These are phyloP conservation scores for Trichoderma pleuroti DNA, from an alignment of 2,329 filamentous ascomycete species.

Conservation along the genomic window DNA sequence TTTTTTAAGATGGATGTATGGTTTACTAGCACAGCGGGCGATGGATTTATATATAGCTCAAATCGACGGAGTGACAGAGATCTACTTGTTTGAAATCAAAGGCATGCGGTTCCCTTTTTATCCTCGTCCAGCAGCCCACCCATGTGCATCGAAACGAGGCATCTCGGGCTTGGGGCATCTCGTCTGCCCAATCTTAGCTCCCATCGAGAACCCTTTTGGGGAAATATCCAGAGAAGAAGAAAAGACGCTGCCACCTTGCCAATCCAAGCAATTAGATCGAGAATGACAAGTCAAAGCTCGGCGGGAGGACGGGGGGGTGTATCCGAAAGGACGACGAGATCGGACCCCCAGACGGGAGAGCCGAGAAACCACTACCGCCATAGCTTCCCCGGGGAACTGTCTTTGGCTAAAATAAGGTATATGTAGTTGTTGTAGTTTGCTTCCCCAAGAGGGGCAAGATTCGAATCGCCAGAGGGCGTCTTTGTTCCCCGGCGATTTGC, in stretches of 20 bases:
- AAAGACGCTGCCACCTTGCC: not conserved
- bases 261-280: slow-evolving; percentile 12
- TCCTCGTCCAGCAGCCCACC: not conserved
- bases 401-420: not conserved
- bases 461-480: not conserved
- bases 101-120: not conserved
- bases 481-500: not conserved
- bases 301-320: not conserved
- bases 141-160: not conserved
- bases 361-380: not conserved
- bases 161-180: not conserved
- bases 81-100: not conserved
- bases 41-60: not conserved
- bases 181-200: not conserved
- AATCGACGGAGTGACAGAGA: not conserved
- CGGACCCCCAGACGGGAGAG: not conserved
- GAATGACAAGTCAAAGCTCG: not conserved
- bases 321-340: not conserved
- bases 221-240: not conserved
- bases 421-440: not conserved
- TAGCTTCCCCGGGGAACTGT: not conserved
- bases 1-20: not conserved
- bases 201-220: not conserved
- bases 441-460: not conserved
- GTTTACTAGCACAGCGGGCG: not conserved